phyloP scores from a whole-genome alignment of 2,329 filamentous ascomycete species.

The Fusarium oxysporum region DNA sequence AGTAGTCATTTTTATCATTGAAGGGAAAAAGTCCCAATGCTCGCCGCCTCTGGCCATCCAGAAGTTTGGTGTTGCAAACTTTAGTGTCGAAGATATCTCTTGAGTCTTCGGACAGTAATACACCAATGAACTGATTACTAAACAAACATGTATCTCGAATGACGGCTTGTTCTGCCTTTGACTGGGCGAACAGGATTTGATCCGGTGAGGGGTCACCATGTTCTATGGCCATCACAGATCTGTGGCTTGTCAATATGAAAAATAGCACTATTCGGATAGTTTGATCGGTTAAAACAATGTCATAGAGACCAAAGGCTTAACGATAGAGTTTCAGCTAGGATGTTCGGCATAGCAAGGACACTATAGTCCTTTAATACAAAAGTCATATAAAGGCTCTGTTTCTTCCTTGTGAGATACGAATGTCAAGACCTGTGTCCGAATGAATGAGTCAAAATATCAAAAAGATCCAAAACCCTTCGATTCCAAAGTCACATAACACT shows the following conservation, averaged over 20 bases:
- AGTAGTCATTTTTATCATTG: too few relatives aligned
- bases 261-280: not conserved
- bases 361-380: not conserved
- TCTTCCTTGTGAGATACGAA: not conserved
- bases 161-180: too few relatives aligned
- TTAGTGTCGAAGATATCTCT: too few relatives aligned
- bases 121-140: too few relatives aligned
- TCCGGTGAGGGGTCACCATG: not conserved
- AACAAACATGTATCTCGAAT: not conserved
- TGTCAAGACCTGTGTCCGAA: not conserved
- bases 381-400: too few relatives aligned
- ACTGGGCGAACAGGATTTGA: not conserved
- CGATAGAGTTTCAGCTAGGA: not conserved
- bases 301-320: not conserved
- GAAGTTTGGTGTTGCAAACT: not conserved
- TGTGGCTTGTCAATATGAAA: not conserved
- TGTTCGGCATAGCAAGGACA: not conserved
- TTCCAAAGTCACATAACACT: not conserved
- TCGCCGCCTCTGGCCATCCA: not conserved
- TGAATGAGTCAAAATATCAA: not conserved
- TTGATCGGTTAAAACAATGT: not conserved
- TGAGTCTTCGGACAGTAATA: too few relatives aligned
- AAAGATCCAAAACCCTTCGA: not conserved
- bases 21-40: too few relatives aligned
- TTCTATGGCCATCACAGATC: not conserved